Evolutionary conservation across 1,284 basidiomycete species (phyloP), one percentile per base, ranked within the genome.

Genomic region (Cutaneotrichosporon cutaneum): DNA sequence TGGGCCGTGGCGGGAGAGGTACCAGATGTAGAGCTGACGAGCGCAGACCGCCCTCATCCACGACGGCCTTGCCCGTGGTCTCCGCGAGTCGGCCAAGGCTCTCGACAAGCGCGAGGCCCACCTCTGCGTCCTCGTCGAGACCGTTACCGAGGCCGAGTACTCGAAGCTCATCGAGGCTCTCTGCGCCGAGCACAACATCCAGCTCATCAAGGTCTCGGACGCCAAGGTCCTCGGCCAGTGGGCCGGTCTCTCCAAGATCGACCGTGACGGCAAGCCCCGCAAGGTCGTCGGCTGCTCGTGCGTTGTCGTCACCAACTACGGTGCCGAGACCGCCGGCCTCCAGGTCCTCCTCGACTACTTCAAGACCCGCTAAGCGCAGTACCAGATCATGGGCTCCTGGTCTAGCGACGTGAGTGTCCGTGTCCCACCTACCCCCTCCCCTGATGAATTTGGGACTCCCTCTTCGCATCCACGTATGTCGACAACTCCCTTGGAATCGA

Each of bases 121-220:
- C 83, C 87, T 99, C 64, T 98, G 95, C 83, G 94, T 99, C 68
- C 90, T 99, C 77, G 94, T 97, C 80, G 95, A 99, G 88, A 94
- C 93, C 65, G 96, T 94, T 86, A 95, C 90, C 66, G 95, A 98
- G 85, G 92, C 94, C 74, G 95, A 97, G 84, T 98, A 99, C 87
- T 90, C 97, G 86, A 98, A 98, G 86, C 92, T 99, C 84, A 96
- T 98, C 73, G 94, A 98, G 84, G 95, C 94, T 59, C 92, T 98
- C 78, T 98, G 95, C 82, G 92, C 92, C 72, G 94, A 97, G 85
- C 92, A 97, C 88, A 94, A 94, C 82, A 97, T 98, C 84, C 94
- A 95, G 86, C 84, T 98, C 71, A 97, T 98, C 89, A 97, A 97
- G 85, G 93, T 99, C 77, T 83, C 83, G 58, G 95, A 98, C 83